These are phyloP conservation scores for Exobasidium cylindrosporum DNA, from an alignment of 1,284 basidiomycete species.

Conservation along the genomic window DNA sequence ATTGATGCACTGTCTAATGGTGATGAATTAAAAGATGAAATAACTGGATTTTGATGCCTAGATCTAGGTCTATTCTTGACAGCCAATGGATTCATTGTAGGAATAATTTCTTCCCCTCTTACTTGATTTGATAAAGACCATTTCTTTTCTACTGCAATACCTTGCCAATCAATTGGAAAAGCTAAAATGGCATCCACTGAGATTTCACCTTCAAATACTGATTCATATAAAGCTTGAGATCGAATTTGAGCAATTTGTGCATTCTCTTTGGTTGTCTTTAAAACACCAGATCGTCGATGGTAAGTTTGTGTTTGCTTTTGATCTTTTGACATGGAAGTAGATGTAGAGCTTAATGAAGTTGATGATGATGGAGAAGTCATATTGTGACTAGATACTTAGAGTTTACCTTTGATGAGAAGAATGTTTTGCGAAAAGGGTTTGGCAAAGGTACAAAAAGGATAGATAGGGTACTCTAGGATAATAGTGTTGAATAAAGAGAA, in stretches of 20 bases:
- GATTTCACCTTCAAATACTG: constrained; percentile 8
- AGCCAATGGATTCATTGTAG: constrained; percentile 1
- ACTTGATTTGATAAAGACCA: background rate
- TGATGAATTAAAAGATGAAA: background rate
- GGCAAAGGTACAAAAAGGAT: too few relatives aligned
- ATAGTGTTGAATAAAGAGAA: too few relatives aligned
- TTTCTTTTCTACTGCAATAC: background rate
- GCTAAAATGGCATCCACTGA: constrained; percentile 8
- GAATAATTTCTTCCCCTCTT: background rate
- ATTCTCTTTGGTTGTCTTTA: background rate
- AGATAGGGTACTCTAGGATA: too few relatives aligned
- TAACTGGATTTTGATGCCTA: background rate
- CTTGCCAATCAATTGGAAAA: constrained; percentile 10
- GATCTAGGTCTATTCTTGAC: background rate
- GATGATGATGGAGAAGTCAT: too few relatives aligned
- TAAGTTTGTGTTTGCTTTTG: too few relatives aligned
- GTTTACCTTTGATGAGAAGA: too few relatives aligned
- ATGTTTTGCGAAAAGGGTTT: too few relatives aligned
- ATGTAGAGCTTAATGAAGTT: too few relatives aligned
- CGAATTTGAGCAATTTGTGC: background rate
- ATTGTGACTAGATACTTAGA: too few relatives aligned
- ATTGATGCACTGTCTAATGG: background rate
- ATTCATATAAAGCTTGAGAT: background rate
- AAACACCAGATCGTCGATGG: constrained; percentile 1
- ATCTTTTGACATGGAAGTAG: too few relatives aligned